Base-by-base conservation (phyloP, 2,329 filamentous ascomycete species). In the Herpotrichia juniperi region DNA sequence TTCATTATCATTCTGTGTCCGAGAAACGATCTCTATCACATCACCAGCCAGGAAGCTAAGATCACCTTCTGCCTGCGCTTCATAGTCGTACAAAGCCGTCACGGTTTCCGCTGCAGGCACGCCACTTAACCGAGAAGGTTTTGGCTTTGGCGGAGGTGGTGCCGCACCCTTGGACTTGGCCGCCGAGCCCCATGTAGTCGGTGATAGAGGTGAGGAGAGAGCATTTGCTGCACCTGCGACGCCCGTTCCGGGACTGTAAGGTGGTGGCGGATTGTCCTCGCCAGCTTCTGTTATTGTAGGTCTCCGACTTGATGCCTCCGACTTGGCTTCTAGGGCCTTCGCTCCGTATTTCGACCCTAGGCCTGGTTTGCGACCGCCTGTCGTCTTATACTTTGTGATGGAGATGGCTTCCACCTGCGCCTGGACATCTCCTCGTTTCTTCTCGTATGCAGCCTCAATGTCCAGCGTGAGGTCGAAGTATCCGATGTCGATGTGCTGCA, bases 401-500 rank as follows among this genome's bases (percentile, higher is more conserved):
- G 85, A 82, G 16, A 99, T 80, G 31, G 84, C 86, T 74, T 99
- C 94, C n/a, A 89, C 86, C 57, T 83, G 85, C 61, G 96, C 90
- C 70, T 94, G 88, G 54, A 94, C 87, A 63, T 96, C 89, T 22
- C 92, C 93, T 25, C 93, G 89, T 79, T 97, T 97, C 74, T 86
- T 83, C 66, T 90, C 81, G 73, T 96, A 99, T 11, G 91, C 93
- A 58, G 93, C 93, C 73, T 97, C 91, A 37, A 99, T 88, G 67
- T 96, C 93, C 26, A 90, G 82, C 1, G 89, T 90, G 46, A 99
- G 83, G 74, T 99, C 90, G 75, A 99, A 99, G 78, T 99, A 99
- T 56, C 92, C 92, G 70, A 99, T 99, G 69, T 97, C 93, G 73
- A 96, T 92, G 61, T 84, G 87, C 78, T 99, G 94, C 94, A 99